A percentile compares a stretch with the other conserved stretches of the same genome.
These are phyloP conservation scores for Eucalyptus sp. DNA, from an alignment of 345 rosid species.

Conservation along the genomic window DNA sequence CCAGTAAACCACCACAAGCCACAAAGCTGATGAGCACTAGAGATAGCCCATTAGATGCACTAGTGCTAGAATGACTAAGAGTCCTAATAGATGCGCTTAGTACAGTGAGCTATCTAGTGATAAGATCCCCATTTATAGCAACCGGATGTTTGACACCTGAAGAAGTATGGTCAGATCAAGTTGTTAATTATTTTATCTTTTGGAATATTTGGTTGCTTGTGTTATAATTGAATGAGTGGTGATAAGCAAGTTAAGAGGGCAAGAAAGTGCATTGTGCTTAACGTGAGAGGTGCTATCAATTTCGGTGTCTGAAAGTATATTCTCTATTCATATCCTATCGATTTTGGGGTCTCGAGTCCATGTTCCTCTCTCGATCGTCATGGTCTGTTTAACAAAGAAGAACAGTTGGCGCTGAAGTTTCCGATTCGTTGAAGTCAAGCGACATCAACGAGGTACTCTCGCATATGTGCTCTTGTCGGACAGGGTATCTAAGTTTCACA, in stretches of 20 bases:
- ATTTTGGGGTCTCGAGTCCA: not conserved
- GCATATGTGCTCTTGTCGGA: not conserved
- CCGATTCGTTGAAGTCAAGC: not conserved
- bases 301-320: not conserved
- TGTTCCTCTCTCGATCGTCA: not conserved
- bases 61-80: not conserved
- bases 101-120: not conserved
- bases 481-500: not conserved
- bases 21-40: not conserved
- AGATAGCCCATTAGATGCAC: not conserved
- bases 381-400: not conserved
- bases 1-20: not conserved
- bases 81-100: not conserved
- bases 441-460: not conserved
- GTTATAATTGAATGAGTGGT: not conserved
- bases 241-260: not conserved
- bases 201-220: not conserved
- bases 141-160: not conserved
- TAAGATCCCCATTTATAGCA: not conserved
- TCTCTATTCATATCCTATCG: not conserved
- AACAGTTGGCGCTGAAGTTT: not conserved
- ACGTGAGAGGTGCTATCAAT: not conserved
- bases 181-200: too few relatives aligned
- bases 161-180: not conserved
- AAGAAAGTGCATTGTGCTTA: not conserved